Base-by-base conservation (phyloP, 2,329 filamentous ascomycete genomes). In the Chaetomium globosum region DNA sequence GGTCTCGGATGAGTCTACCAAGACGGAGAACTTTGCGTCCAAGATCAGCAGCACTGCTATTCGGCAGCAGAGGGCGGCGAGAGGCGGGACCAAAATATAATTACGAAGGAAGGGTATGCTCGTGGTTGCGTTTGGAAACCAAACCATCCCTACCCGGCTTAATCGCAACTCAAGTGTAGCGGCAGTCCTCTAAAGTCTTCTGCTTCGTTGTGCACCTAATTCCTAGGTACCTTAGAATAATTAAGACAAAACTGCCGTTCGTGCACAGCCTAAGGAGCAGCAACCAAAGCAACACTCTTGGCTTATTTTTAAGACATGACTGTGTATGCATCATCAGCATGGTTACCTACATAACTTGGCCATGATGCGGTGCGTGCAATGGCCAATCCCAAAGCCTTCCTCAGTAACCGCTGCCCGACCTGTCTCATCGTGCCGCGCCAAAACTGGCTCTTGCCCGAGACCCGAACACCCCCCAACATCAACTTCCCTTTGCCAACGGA, bases 11-110 rank as follows among this genome's bases (percentile, higher is more conserved):
- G 64, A 61, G 16, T 21, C 63, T 2, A 76, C 71, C n/a, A 79
- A 77, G 69, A 80, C 75, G 13, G 84, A 87, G 64, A 83, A 85
- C 69, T 97, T 96, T 77, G 86, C 88, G 30, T 84, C 85, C 67
- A 98, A 97, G 79, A 91, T 97, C 71, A 96, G 93, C 80, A 97
- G 93, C 78, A 96, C 93, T 0, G 90, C 90, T 65, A 96, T 97
- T 71, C 82, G 89, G 61, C 79, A 80, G 73, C 79, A 79, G 65
- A 80, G 77, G 63, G 80, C 81, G 0, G 73, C 74, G 2, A 67
- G 31, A 26, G 31, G 39, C n/a, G 51, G 33, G 53, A 63, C 58
- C 2, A 68, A 70, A 63, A 70, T 68, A 49, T 71, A 48, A 68
- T 48, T 21, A 10, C 4, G 16, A 6, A 16, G 36, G 4, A 1